Evolutionary conservation across 495 filamentous ascomycete species (phyloP).

Genomic region (Aspergillus conjunctus): DNA sequence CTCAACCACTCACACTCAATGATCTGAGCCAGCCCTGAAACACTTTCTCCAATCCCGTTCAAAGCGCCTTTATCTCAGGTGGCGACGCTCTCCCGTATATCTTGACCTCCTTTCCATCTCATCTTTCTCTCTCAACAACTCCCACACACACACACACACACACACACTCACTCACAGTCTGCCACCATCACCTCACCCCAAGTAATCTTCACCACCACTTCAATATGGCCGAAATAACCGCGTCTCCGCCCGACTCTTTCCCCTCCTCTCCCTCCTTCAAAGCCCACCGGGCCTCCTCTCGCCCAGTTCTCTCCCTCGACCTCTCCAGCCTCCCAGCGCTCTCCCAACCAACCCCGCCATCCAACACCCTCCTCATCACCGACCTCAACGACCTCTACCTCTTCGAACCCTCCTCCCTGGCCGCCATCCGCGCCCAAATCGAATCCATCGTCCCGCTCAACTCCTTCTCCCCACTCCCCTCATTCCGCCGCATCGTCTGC

Average conservation of each 20-base stretch:
- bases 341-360: slow-evolving; percentile 75
- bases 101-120: slow-evolving; percentile 21
- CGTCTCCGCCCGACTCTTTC: slow-evolving; percentile 29
- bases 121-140: slow-evolving; percentile 13
- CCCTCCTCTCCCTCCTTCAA: slow-evolving; percentile 35
- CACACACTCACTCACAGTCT: neutral
- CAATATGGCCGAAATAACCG: slow-evolving; percentile 30
- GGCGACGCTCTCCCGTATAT: neutral
- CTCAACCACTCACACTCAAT: neutral
- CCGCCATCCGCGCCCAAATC: slow-evolving; percentile 74
- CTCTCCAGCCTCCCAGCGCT: slow-evolving; percentile 78
- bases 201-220: slow-evolving; percentile 18
- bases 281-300: slow-evolving; percentile 47
- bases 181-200: slow-evolving; percentile 1
- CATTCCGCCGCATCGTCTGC: slow-evolving; percentile 86
- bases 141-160: too few species aligned
- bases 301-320: slow-evolving; percentile 72
- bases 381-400: slow-evolving; percentile 74
- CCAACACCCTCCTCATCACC: slow-evolving; percentile 93
- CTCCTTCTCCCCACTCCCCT: slow-evolving; percentile 89
- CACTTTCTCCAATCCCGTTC: slow-evolving; percentile 4
- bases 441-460: slow-evolving; percentile 67
- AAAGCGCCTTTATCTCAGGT: neutral
- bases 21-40: neutral
- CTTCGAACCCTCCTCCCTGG: slow-evolving; percentile 76